Evolutionary conservation across 73 alveolate genomes (phyloP), one percentile per base, ranked within the genome.

Genomic region (Tetrahymena borealis): DNA sequence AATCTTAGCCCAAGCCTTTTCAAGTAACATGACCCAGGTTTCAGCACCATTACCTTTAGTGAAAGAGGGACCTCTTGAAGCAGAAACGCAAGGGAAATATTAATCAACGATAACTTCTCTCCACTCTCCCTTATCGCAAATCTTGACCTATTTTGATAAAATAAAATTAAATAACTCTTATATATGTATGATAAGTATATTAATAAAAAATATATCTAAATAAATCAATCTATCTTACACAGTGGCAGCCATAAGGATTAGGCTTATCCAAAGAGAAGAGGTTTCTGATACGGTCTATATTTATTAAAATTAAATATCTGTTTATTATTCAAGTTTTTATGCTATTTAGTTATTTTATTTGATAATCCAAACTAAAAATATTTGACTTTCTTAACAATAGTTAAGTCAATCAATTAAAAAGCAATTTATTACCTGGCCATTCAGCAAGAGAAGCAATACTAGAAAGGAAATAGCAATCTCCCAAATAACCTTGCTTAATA

Each of bases 1-100:
- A 6, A 98, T 94, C 91, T 97, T 97, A 13, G 99, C 99, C 99
- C 98, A 98, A 11, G 98, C 98, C 94, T 98, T 98, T 91, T 98
- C 99, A 90, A 98, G 95, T 7, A 98, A 77, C 94, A 97, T 96
- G 5, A 97, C 99, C 99, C 99, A 98, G 11, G 97, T 94, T 77
- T 98, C 98, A 39, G 97, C 98, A 79, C 97, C 98, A 38, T 94
- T 93, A 15, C 97, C 97, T 78, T 96, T 95, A 39, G 98, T 92
- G 94, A 97, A 98, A 38, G 98, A 97, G 18, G 97, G 97, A 39
- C 93, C 94, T 8, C 95, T 92, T 78, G 95, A 78, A 90, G 94
- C 96, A 43, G 94, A 94, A 91, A 91, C 96, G 91, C 96, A 96
- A 11, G 99, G 99, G 93, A 98, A 92, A 91, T 79, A 92, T 92